A percentile compares a stretch with the other conserved stretches of the same genome.
These are phyloP conservation scores for Pythium coloratum DNA, from an alignment of 352 stramenopile species.

Conservation along the genomic window DNA sequence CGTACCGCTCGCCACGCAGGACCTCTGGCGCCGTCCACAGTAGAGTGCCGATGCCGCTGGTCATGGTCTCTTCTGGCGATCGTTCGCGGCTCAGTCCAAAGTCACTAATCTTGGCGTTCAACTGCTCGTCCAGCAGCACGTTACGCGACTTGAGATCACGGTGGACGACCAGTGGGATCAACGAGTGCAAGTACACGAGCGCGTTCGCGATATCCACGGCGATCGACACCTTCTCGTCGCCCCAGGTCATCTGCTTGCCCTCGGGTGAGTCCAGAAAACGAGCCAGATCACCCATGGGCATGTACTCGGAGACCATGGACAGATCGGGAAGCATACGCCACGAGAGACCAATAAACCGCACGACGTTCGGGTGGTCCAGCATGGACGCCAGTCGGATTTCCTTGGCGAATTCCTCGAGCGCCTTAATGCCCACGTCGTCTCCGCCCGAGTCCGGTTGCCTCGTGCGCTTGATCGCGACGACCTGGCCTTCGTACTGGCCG, in stretches of 20 bases:
- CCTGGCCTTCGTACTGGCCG: slow-evolving; percentile 5
- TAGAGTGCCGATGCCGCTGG: slow-evolving; percentile 34
- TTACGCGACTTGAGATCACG: slow-evolving; percentile 49
- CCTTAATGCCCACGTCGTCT: slow-evolving; percentile 13
- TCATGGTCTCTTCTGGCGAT: slow-evolving; percentile 31
- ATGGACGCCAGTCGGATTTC: slow-evolving; percentile 34
- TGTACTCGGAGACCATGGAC: slow-evolving; percentile 38
- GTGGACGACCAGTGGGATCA: slow-evolving; percentile 30
- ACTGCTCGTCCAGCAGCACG: slow-evolving; percentile 28
- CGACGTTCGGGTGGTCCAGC: slow-evolving; percentile 39
- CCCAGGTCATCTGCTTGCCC: slow-evolving; percentile 23
- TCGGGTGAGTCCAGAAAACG: slow-evolving; percentile 25
- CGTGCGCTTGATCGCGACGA: slow-evolving; percentile 2
- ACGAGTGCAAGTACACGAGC: slow-evolving; percentile 40
- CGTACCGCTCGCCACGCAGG: slow-evolving; percentile 24
- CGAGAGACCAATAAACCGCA: slow-evolving; percentile 41
- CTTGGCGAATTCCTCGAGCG: slow-evolving; percentile 27
- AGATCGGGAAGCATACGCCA: slow-evolving; percentile 38
- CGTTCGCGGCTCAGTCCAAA: slow-evolving; percentile 38
- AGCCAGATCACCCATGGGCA: slow-evolving; percentile 41
- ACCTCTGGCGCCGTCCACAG: slow-evolving; percentile 40
- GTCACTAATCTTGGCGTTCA: slow-evolving; percentile 45
- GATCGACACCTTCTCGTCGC: slow-evolving; percentile 39
- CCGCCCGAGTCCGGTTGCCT: not conserved
- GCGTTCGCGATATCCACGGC: slow-evolving; percentile 30